Conservation (phyloP, 495 filamentous ascomycete genomes). For the Astrothelium subdiscretum region DNA sequence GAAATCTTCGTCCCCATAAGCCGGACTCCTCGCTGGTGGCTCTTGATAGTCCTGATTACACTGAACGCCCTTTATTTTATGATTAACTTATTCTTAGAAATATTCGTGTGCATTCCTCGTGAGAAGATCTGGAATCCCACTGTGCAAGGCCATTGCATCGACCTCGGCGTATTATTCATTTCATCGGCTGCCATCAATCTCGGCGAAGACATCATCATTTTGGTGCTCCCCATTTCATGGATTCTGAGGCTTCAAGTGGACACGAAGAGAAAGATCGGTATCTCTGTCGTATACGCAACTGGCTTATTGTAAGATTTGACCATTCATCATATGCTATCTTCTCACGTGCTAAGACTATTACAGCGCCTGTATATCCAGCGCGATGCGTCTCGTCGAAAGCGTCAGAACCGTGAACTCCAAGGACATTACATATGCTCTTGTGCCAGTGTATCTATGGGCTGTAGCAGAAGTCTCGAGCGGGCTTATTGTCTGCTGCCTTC, state of each 20-base stretch:
- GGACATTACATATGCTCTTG: background rate
- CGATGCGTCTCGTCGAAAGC: background rate
- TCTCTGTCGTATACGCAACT: background rate
- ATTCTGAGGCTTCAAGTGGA: background rate
- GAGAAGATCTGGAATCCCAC: background rate
- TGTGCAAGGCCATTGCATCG: background rate
- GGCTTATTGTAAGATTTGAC: background rate
- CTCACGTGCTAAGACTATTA: background rate
- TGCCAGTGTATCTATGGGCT: background rate
- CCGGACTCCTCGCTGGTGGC: background rate
- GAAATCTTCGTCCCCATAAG: background rate
- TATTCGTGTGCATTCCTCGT: background rate
- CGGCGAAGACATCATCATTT: background rate
- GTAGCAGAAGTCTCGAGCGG: background rate
- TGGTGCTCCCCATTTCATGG: background rate
- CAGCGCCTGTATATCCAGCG: background rate
- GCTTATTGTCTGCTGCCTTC: background rate
- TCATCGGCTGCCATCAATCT: background rate
- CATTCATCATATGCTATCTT: background rate
- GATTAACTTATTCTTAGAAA: background rate
- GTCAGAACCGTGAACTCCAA: background rate
- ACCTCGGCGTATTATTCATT: background rate
- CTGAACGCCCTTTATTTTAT: background rate
- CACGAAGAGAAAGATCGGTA: background rate
- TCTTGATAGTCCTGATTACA: background rate